Conservation (phyloP, 345 rosid species). For the Dovyalis caffra region DNA sequence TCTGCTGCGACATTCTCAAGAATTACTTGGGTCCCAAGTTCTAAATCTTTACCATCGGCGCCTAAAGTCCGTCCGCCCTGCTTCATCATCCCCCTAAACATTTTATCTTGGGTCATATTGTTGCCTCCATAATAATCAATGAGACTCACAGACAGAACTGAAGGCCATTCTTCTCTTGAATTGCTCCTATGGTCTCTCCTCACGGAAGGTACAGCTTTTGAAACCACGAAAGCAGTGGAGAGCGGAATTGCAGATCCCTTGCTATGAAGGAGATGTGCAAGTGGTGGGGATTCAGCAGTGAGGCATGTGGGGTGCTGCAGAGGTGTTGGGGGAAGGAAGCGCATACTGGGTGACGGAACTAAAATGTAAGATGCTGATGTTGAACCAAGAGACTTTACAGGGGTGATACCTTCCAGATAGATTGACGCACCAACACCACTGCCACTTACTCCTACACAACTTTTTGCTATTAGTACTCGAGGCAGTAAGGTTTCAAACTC, state of each 20-base stretch:
- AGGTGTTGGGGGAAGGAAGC: constrained; percentile 86
- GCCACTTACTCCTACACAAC: constrained; percentile 57
- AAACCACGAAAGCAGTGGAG: constrained; percentile 85
- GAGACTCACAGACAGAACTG: constrained; percentile 79
- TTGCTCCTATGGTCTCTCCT: constrained; percentile 67
- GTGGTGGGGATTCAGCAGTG: constrained; percentile 97
- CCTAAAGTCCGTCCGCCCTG: constrained; percentile 52
- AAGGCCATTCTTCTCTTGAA: constrained; percentile 92
- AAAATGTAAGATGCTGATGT: constrained; percentile 75
- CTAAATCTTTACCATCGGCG: constrained; percentile 70
- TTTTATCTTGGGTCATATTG: constrained; percentile 50
- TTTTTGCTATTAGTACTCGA: neutral
- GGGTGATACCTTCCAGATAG: constrained; percentile 87
- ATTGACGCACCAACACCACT: constrained; percentile 43
- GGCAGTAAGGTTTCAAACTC: neutral
- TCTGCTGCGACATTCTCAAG: constrained; percentile 85
- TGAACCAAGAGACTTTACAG: constrained; percentile 89
- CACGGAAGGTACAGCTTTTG: constrained; percentile 88
- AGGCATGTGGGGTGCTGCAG: constrained; percentile 93
- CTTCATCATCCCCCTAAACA: constrained; percentile 49
- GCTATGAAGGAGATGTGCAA: constrained; percentile 98
- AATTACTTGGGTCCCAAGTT: constrained; percentile 70
- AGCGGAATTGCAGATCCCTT: constrained; percentile 87
- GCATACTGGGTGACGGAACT: constrained; percentile 96
- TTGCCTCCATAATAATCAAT: constrained; percentile 81